Conservation (phyloP, 169 alveolate genomes). For the Plasmodium gonderi region DNA sequence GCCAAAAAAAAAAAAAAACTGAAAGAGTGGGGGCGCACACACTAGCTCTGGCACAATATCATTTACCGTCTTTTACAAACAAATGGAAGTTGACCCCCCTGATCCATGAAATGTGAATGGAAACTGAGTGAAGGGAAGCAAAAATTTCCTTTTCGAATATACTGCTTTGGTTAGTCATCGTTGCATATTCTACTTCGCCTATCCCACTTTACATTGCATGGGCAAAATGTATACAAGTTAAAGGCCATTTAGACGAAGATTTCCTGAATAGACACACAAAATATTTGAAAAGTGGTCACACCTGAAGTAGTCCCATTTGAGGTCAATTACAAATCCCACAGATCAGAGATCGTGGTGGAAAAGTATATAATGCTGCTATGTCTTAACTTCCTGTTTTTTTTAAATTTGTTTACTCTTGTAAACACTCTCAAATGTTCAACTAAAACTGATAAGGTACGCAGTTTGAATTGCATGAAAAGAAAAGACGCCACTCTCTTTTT, state of each 20-base stretch:
- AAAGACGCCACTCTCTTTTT: not conserved
- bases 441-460: slow-evolving; percentile 24
- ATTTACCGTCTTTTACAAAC: not conserved
- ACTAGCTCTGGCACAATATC: not conserved
- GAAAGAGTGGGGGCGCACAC: not conserved
- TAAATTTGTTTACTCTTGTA: not conserved
- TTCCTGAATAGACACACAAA: not conserved
- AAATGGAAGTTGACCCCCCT: not conserved
- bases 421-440: slow-evolving; percentile 1
- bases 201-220: not conserved
- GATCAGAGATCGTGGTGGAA: not conserved
- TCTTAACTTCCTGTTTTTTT: not conserved
- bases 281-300: not conserved
- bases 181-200: too few species aligned
- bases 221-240: not conserved
- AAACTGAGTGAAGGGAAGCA: not conserved
- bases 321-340: not conserved
- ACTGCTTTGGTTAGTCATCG: too few species aligned
- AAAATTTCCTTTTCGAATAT: not conserved
- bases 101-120: not conserved
- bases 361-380: slow-evolving; percentile 17
- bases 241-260: not conserved
- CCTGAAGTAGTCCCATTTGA: not conserved
- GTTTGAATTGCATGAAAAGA: not conserved
- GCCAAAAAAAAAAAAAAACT: too few species aligned